A percentile compares a stretch with the other conserved stretches of the same genome.
Evolutionary conservation across 1,284 basidiomycete species (phyloP).

Genomic region (Inonotus obliquus): DNA sequence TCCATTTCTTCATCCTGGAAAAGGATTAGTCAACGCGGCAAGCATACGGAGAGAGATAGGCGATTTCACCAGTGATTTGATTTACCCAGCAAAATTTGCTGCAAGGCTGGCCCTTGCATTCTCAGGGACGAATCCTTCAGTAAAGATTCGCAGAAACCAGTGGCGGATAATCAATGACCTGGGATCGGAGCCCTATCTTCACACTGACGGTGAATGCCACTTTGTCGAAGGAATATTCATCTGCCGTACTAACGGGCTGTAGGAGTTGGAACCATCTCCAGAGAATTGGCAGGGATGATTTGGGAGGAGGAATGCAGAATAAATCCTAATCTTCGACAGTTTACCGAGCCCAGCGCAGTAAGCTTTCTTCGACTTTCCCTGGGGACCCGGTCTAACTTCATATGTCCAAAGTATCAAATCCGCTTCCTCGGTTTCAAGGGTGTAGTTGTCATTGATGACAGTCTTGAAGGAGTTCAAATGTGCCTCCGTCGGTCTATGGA

Average conservation of each 20-base stretch:
- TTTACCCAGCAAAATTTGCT: conserved; percentile 69
- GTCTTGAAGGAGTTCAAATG: conserved; percentile 52
- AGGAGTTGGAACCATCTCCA: conserved; percentile 60
- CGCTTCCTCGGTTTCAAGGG: conserved; percentile 77
- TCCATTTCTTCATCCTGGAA: conserved; percentile 39
- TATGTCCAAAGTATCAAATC: conserved; percentile 55
- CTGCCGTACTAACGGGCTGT: neutral
- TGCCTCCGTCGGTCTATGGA: conserved; percentile 65
- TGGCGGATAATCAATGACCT: conserved; percentile 61
- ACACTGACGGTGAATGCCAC: conserved; percentile 55
- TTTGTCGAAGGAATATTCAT: conserved; percentile 25
- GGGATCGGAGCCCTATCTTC: conserved; percentile 38
- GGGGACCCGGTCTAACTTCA: neutral
- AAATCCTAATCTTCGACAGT: conserved; percentile 32
- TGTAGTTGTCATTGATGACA: conserved; percentile 59
- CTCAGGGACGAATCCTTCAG: conserved; percentile 71
- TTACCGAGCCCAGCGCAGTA: conserved; percentile 55
- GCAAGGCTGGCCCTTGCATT: conserved; percentile 81
- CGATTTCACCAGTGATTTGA: conserved; percentile 54
- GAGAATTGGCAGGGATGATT: conserved; percentile 49
- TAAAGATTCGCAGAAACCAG: conserved; percentile 47
- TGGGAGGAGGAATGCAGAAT: conserved; percentile 48
- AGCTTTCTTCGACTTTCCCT: conserved; percentile 22
- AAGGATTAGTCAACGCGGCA: conserved; percentile 44
- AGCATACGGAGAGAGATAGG: conserved; percentile 59